Evolutionary conservation across 352 stramenopile species (phyloP), one percentile per base, ranked within the genome.

Genomic region (Globisporangium cylindrosporum): DNA sequence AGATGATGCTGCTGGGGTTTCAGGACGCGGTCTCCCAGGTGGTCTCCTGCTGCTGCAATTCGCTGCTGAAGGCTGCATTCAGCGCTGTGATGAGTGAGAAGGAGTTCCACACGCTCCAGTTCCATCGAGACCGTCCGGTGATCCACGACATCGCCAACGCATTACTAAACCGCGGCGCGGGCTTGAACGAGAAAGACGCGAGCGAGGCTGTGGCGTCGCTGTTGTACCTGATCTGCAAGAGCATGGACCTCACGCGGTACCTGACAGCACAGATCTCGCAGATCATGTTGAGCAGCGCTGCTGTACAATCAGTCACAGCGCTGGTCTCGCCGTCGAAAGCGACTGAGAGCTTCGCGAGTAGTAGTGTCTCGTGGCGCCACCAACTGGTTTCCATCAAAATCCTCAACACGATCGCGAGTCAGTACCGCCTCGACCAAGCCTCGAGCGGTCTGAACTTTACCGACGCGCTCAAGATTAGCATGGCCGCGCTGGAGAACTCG

Each of bases 191-290:
- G 62, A 93, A 91, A 74, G 87, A 95, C 32, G 72, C 87, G 1
- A 92, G 85, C 22, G 85, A 95, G 62, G 85, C 85, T 0, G 82
- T 93, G 1, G 77, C 82, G 0, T 91, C 82, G 25, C 65, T 95
- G 24, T 72, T 95, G 0, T 95, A 92, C 49, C 72, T 95, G 54
- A 89, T 93, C 48, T 93, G 84, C 73, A 95, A 95, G 66, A 95
- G 87, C 46, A 64, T 68, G 12, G 82, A 93, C 18, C 79, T 92
- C 49, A 92, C 85, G 15, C 70, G 71, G 12, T 85, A 81, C 49
- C 69, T 93, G 46, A 89, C 84, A 1, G 27, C 56, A 0, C 81
- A 89, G 41, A 92, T 93, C 34, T 75, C 72, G 0, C 64, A 75
- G 8, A 79, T 83, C 41, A 87, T 92, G 71, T 56, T 75, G 8